These are phyloP conservation scores for Penicillium decumbens DNA, from an alignment of 2,329 filamentous ascomycete genomes.

Conservation along the genomic window DNA sequence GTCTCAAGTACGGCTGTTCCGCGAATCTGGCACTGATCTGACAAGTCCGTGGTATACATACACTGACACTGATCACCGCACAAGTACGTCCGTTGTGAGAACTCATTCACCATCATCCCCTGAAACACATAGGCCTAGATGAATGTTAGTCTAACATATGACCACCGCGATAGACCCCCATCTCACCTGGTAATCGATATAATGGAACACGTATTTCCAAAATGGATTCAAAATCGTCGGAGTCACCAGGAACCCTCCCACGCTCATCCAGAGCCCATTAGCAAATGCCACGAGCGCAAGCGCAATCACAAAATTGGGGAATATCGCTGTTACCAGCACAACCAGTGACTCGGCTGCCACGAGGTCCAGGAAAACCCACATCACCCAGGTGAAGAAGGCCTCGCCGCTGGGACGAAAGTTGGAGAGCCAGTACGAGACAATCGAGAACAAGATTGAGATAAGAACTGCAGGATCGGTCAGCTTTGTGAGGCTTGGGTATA, in stretches of 20 bases:
- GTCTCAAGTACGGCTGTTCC: conserved; percentile 65
- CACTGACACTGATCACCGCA: conserved; percentile 66
- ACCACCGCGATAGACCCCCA: not conserved
- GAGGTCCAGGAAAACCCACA: conserved; percentile 83
- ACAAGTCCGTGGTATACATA: conserved; percentile 64
- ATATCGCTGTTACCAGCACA: conserved; percentile 66
- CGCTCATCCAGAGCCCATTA: conserved; percentile 86
- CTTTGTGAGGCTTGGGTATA: not conserved
- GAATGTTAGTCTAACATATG: not conserved
- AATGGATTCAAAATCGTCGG: conserved; percentile 71
- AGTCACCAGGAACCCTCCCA: conserved; percentile 75
- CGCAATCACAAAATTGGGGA: conserved; percentile 74
- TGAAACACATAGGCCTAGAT: conserved; percentile 69
- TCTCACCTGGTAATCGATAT: conserved; percentile 72
- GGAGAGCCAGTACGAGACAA: conserved; percentile 73
- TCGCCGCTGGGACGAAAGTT: conserved; percentile 63
- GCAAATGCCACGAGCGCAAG: conserved; percentile 77
- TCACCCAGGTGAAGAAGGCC: conserved; percentile 71
- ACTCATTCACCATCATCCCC: conserved; percentile 92
- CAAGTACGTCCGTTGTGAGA: conserved; percentile 58
- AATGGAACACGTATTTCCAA: conserved; percentile 82
- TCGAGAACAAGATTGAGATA: conserved; percentile 69
- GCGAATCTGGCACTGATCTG: conserved; percentile 62
- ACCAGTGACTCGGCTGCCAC: conserved; percentile 78
- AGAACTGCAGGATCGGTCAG: conserved; percentile 47